Base-by-base conservation (phyloP, 192 early-diverging fungal species). In the Cetraspora pellucida region DNA sequence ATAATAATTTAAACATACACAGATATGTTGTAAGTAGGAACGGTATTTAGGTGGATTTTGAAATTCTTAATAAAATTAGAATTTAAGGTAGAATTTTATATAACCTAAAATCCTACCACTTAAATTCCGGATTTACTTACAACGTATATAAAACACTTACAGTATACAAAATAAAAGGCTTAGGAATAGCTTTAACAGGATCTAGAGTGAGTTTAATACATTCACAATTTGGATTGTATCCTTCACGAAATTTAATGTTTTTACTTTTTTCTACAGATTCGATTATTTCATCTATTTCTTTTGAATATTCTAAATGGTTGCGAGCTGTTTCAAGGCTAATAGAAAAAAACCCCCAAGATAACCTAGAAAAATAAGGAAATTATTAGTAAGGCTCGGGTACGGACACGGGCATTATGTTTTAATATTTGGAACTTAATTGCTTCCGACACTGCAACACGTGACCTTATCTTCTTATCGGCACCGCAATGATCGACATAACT, bases 121-220 rank as follows among this genome's bases (percentile, higher is more conserved):
- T n/a, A n/a, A n/a, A n/a, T n/a, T n/a, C n/a, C n/a, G n/a, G n/a
- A n/a, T n/a, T n/a, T n/a, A n/a, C n/a, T n/a, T n/a, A n/a, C n/a
- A n/a, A n/a, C n/a, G n/a, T n/a, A n/a, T n/a, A n/a, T 55, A 59
- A 14, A 59, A 69, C 50, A 70, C 81, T 78, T 81, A 79, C 78
- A n/a, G 73, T 63, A 70, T 91, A 91, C 43, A 89, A 84, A 49
- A 87, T 63, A 44, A 89, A 77, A 2, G 90, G 89, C 25, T 89
- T 83, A 58, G 90, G 88, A 10, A 81, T 71, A 10, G 86, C 85
- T 28, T 86, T 75, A 45, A 91, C 81, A 16, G 85, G 81, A 50
- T 91, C 90, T 10, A 91, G 73, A 17, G 64, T 80, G 31, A 91
- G 75, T 5, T 87, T 85, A 61, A 91, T 87, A 65, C 90, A 90